Percentiles rank a stretch among this genome's conserved stretches.
phyloP scores from a whole-genome alignment of 1,284 basidiomycete genomes.

The Xerocomus amazonicus region DNA sequence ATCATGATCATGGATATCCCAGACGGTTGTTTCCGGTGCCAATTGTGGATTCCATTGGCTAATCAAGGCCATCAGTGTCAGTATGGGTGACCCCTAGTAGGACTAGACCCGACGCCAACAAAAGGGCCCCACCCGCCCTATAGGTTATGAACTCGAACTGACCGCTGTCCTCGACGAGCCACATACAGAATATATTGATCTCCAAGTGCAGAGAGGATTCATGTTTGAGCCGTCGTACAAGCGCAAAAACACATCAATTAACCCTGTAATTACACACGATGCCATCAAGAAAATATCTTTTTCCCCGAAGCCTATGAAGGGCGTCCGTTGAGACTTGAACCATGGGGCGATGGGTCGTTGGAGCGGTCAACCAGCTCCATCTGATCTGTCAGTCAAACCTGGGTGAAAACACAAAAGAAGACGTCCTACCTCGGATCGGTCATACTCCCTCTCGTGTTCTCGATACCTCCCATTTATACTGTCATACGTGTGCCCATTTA shows the following conservation, averaged over 20 bases:
- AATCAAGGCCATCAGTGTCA: slow-evolving; percentile 47
- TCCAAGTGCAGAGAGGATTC: neutral
- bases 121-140: no score
- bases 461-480: slow-evolving; percentile 29
- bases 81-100: slow-evolving; percentile 15
- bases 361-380: slow-evolving; percentile 18
- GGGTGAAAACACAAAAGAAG: neutral
- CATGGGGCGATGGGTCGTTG: slow-evolving; percentile 21
- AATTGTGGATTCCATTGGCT: slow-evolving; percentile 76
- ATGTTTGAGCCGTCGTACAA: slow-evolving; percentile 1
- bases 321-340: slow-evolving; percentile 27
- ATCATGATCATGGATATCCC: no score
- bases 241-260: neutral
- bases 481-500: slow-evolving; percentile 27
- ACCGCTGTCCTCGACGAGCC: neutral
- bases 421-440: slow-evolving; percentile 19
- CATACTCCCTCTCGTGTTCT: slow-evolving; percentile 27
- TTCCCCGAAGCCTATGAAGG: slow-evolving; percentile 11
- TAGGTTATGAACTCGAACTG: neutral
- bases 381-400: slow-evolving; percentile 3
- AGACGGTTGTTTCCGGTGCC: no score
- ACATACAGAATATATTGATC: neutral
- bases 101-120: slow-evolving; percentile 1
- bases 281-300: neutral
- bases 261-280: neutral